Evolutionary conservation across 805 yeast species (phyloP), one percentile per base, ranked within the genome.

Genomic region (Jamesozyma gamospora): DNA sequence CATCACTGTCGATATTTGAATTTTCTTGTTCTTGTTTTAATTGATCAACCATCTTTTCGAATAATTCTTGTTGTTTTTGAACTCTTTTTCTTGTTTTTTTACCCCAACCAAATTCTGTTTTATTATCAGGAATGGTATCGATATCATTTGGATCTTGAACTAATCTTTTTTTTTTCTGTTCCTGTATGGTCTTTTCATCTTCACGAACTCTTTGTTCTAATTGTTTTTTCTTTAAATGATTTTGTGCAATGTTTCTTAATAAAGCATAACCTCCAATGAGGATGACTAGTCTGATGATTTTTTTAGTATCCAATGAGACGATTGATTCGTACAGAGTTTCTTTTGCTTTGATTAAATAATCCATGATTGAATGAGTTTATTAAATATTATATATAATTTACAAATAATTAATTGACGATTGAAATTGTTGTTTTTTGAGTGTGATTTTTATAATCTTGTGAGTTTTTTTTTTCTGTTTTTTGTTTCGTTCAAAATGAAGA

Each of bases 101-200:
- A 40, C 92, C 92, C 86, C 87, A 82, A 24, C 92, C 90, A 66
- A 82, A 82, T 11, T 44, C 41, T n/a, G n/a, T n/a, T n/a, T n/a
- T n/a, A n/a, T n/a, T n/a, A n/a, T n/a, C n/a, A n/a, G n/a, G n/a
- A n/a, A n/a, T n/a, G n/a, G n/a, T n/a, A n/a, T n/a, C n/a, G n/a
- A n/a, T n/a, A n/a, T n/a, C n/a, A n/a, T 58, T 64, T 32, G 67
- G 65, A 28, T 59, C 52, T 11, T 62, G 67, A 4, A 64, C 48
- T 13, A 61, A 41, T 12, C 64, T 64, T 31, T 62, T 66, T 6
- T 50, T 57, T 17, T 62, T 63, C n/a, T 63, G 64, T 19, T 56
- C 52, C 24, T 41, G 40, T 16, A 42, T 49, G n/a, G 29, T 27
- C 17, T 42, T 41, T 31, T 56, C 51, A 39, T 51, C 53, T 5